Evolutionary conservation across 768 basidiomycete species (phyloP), one percentile per base, ranked within the genome.

Genomic region (Coprinopsis sp.): DNA sequence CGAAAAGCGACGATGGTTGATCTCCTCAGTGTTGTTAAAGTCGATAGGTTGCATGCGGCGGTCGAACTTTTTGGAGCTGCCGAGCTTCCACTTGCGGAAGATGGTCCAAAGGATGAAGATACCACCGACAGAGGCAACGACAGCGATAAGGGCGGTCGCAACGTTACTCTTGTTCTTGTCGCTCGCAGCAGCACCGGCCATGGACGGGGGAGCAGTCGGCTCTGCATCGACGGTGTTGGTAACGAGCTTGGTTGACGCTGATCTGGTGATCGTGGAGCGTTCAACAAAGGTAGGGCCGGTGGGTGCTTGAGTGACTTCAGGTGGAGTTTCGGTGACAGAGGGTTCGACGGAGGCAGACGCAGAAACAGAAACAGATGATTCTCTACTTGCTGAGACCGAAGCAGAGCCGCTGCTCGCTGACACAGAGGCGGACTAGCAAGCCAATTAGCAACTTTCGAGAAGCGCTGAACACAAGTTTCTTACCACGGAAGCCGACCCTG

Each of bases 21-120:
- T 59, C 86, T 80, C 40, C n/a, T n/a, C n/a, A n/a, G n/a, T n/a
- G n/a, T 42, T 11, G 33, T 36, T 39, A 88, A 87, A 92, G 68
- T 91, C 82, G 60, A 92, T 89, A 50, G 91, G 90, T 49, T 86
- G 79, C 70, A 94, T 79, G 54, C 90, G 87, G 51, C 82, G 79
- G 56, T 89, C 86, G 61, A 92, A 92, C 56, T 78, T 76, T 58
- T 78, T 74, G 24, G 90, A 91, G 47, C 85, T 80, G 44, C 79
- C 81, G 59, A 92, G 82, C 69, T 91, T 91, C 86, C 88, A 91
- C 65, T 92, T 91, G 70, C 91, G 84, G 73, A 92, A 87, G 59
- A 91, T 67, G 38, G 90, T 93, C 91, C 91, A 94, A 52, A 85
- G 71, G 54, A 91, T 80, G 47, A 77, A 75, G 42, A 84, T 59